Percentiles rank a stretch among this genome's conserved stretches.
These are phyloP conservation scores for Hysterangium stoloniferum DNA, from an alignment of 768 basidiomycete species.

Conservation along the genomic window DNA sequence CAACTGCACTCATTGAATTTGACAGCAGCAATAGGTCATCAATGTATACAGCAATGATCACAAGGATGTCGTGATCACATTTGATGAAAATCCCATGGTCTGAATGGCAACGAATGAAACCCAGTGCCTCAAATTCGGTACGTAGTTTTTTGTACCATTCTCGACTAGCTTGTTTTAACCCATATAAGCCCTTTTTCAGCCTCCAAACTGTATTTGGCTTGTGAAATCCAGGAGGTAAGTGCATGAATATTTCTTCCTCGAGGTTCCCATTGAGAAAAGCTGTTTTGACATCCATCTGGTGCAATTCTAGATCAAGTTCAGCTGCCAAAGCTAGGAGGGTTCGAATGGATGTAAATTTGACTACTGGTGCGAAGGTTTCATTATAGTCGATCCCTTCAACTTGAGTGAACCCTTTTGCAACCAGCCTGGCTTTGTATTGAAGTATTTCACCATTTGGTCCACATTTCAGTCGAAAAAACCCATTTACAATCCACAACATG, in stretches of 20 bases:
- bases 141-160: slow-evolving; percentile 30
- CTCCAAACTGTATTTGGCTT: slow-evolving; percentile 15
- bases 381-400: slow-evolving; percentile 23
- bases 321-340: slow-evolving; percentile 31
- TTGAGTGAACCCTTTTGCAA: slow-evolving; percentile 35
- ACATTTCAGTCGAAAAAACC: background rate
- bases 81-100: slow-evolving; percentile 29
- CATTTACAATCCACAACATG: background rate
- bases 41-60: slow-evolving; percentile 28
- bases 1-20: background rate
- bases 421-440: no score
- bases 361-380: no score
- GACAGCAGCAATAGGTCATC: slow-evolving; percentile 21
- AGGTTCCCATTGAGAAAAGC: slow-evolving; percentile 35
- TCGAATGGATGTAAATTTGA: slow-evolving; percentile 20
- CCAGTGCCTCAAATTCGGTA: slow-evolving; percentile 20
- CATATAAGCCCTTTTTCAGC: slow-evolving; percentile 24
- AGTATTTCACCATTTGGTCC: background rate
- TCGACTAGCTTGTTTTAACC: slow-evolving; percentile 28
- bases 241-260: slow-evolving; percentile 28
- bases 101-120: slow-evolving; percentile 23
- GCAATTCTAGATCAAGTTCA: slow-evolving; percentile 25
- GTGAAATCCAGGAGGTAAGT: slow-evolving; percentile 24
- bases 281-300: slow-evolving; percentile 34
- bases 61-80: slow-evolving; percentile 8